These are phyloP conservation scores for Nemania sp. DNA, from an alignment of 2,329 filamentous ascomycete genomes.

Conservation along the genomic window DNA sequence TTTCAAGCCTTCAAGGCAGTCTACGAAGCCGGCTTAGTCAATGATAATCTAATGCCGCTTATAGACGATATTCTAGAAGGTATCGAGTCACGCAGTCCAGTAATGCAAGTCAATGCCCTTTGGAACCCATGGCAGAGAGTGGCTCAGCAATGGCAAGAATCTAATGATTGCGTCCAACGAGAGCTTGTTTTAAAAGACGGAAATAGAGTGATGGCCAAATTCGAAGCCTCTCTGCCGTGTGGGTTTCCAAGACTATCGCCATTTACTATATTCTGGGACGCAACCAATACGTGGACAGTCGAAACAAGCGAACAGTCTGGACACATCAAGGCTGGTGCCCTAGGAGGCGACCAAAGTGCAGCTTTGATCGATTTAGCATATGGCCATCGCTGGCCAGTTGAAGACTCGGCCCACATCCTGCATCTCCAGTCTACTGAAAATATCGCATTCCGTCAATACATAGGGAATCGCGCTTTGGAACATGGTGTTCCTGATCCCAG, in stretches of 20 bases:
- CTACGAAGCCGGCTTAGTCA: constrained; percentile 71
- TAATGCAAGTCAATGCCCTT: constrained; percentile 43
- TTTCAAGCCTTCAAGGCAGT: constrained; percentile 77
- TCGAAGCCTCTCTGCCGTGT: constrained; percentile 50
- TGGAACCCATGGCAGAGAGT: constrained; percentile 53
- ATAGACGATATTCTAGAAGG: constrained; percentile 45
- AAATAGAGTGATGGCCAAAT: constrained; percentile 40
- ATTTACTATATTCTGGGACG: constrained; percentile 48
- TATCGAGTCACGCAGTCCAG: constrained; percentile 43
- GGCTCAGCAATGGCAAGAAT: constrained; percentile 47
- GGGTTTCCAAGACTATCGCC: constrained; percentile 42
- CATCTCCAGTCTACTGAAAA: constrained; percentile 41
- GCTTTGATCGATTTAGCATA: constrained; percentile 53
- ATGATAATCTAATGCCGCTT: constrained; percentile 75
- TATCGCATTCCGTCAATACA: constrained; percentile 30
- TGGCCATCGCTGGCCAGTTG: constrained; percentile 49
- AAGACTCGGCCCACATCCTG: constrained; percentile 48
- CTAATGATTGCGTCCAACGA: constrained; percentile 39
- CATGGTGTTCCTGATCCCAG: constrained; percentile 31
- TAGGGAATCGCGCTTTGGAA: constrained; percentile 24
- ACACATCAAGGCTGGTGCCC: constrained; percentile 2
- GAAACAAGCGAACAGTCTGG: constrained; percentile 33
- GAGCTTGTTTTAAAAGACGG: constrained; percentile 42
- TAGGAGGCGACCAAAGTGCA: constrained; percentile 48
- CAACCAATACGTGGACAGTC: constrained; percentile 42